phyloP scores from a whole-genome alignment of 768 basidiomycete species.

The Tricholoma furcatifolium region DNA sequence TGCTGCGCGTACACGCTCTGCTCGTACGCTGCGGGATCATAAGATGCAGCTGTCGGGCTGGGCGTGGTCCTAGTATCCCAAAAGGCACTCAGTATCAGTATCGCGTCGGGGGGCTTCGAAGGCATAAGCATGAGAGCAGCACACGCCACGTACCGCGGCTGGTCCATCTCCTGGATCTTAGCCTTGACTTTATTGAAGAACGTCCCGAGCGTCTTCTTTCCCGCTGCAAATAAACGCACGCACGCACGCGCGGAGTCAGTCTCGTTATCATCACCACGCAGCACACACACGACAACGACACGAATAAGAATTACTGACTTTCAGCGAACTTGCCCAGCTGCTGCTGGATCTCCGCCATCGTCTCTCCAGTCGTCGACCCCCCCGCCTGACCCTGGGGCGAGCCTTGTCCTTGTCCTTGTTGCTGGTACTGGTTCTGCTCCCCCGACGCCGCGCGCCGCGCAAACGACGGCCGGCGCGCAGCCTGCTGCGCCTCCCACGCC shows the following conservation, averaged over 20 bases:
- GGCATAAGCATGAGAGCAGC: no score
- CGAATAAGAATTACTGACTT: slow-evolving; percentile 45
- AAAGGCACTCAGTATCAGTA: neutral
- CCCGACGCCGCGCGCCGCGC: neutral
- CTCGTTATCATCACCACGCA: neutral
- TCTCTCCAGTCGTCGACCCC: no score
- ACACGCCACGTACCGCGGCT: slow-evolving; percentile 42
- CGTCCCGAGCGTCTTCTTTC: slow-evolving; percentile 75
- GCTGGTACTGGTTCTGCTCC: slow-evolving; percentile 7
- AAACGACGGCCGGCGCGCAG: slow-evolving; percentile 9
- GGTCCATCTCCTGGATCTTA: slow-evolving; percentile 81
- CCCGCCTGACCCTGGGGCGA: no score
- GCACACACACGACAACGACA: neutral
- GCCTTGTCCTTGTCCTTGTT: neutral
- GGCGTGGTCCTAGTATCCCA: neutral
- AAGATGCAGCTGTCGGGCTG: slow-evolving; percentile 4
- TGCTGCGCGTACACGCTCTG: slow-evolving; percentile 7
- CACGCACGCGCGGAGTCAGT: neutral
- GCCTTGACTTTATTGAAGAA: slow-evolving; percentile 78
- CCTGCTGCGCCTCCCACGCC: slow-evolving; percentile 31
- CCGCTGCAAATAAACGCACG: slow-evolving; percentile 37
- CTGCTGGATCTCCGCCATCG: slow-evolving; percentile 68
- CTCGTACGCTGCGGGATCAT: slow-evolving; percentile 13
- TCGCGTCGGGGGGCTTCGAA: no score
- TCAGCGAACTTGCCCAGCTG: slow-evolving; percentile 78